Percentiles rank a stretch among this genome's conserved stretches.
These are phyloP conservation scores for Apostasia ramifera DNA, from an alignment of 106 monocot species.

Conservation along the genomic window DNA sequence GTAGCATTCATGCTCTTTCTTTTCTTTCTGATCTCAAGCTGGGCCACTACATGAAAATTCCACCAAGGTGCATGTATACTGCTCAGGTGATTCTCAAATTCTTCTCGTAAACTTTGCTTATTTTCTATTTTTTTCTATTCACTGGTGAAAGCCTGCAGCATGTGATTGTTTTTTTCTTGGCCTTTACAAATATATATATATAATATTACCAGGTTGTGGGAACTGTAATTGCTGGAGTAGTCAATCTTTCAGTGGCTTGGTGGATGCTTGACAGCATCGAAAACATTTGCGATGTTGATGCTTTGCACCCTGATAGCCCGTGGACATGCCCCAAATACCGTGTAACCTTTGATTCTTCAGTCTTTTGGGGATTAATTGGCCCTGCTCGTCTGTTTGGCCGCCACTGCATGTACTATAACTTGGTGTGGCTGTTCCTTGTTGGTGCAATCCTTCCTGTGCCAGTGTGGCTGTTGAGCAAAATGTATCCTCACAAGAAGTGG, in stretches of 20 bases:
- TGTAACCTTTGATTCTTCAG: constrained; percentile 79
- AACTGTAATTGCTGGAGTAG: constrained; percentile 53
- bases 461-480: constrained; percentile 56
- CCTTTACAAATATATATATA: neutral
- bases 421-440: constrained; percentile 77
- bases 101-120: neutral
- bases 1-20: constrained; percentile 79
- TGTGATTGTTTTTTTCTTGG: too few relatives aligned
- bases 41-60: constrained; percentile 96
- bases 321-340: constrained; percentile 93
- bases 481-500: constrained; percentile 84
- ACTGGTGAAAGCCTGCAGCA: too few relatives aligned
- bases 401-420: constrained; percentile 57
- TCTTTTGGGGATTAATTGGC: constrained; percentile 85
- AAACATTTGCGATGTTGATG: constrained; percentile 64
- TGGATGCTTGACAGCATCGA: constrained; percentile 83
- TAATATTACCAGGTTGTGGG: constrained; percentile 53
- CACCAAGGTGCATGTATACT: constrained; percentile 88
- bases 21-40: constrained; percentile 88
- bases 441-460: constrained; percentile 76
- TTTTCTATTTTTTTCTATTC: too few relatives aligned
- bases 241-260: constrained; percentile 84
- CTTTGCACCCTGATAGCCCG: constrained; percentile 63
- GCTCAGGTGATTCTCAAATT: constrained; percentile 46
- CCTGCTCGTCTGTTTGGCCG: constrained; percentile 66